Conservation (phyloP, 345 rosid genomes). For the Arabidopsis arenosa region DNA sequence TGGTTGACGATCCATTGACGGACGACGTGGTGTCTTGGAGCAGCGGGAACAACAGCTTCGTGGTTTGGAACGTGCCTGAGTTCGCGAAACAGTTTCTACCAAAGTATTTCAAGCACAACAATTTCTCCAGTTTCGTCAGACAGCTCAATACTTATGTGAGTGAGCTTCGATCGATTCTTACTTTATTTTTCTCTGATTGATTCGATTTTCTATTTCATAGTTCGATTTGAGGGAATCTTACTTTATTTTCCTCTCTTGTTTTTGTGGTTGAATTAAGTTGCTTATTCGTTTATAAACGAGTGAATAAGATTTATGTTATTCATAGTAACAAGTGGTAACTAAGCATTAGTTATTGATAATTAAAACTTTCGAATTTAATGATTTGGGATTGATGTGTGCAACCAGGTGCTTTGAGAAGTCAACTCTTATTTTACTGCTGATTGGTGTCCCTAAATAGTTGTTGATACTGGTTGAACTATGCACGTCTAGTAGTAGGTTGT, state of each 20-base stretch:
- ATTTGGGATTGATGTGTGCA: background rate
- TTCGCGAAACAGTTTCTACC: constrained; percentile 57
- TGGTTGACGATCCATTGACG: constrained; percentile 62
- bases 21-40: constrained; percentile 64
- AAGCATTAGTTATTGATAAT: background rate
- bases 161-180: constrained; percentile 24
- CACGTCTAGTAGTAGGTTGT: background rate
- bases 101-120: constrained; percentile 67
- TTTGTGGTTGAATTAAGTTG: background rate
- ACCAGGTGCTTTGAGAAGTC: constrained; percentile 2
- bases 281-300: background rate
- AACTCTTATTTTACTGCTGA: background rate
- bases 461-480: background rate
- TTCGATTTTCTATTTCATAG: background rate
- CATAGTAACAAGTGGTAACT: no score
- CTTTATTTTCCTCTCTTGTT: background rate
- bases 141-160: constrained; percentile 72
- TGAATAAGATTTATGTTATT: background rate
- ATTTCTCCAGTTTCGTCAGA: constrained; percentile 68
- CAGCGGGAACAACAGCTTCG: constrained; percentile 55
- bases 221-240: constrained; percentile 12
- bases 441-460: constrained; percentile 2
- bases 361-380: background rate
- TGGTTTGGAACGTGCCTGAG: constrained; percentile 64
- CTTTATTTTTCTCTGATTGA: background rate